Conservation (phyloP, 2,329 filamentous ascomycete species). For the Phyllosticta paracitricarpa region DNA sequence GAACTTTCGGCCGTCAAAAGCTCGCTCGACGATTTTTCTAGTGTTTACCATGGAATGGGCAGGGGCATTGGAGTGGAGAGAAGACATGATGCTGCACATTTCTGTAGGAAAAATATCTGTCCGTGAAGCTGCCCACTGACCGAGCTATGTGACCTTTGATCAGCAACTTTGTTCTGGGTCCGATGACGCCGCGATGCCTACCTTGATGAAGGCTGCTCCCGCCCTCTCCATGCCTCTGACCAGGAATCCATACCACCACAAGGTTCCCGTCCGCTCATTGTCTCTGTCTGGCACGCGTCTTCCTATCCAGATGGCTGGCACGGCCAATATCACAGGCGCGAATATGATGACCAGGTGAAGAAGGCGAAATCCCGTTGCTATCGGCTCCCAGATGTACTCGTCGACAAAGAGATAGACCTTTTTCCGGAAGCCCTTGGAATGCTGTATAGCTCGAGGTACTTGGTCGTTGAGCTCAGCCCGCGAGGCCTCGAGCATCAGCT, state of each 20-base stretch:
- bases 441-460: slow-evolving; percentile 51
- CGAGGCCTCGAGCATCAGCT: slow-evolving; percentile 78
- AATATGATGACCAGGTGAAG: slow-evolving; percentile 81
- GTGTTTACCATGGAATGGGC: slow-evolving; percentile 78
- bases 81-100: slow-evolving; percentile 88
- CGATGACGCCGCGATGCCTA: slow-evolving; percentile 24
- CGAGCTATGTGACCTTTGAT: slow-evolving; percentile 49
- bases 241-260: slow-evolving; percentile 92
- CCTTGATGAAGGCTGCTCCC: slow-evolving; percentile 95
- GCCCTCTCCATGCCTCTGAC: slow-evolving; percentile 85
- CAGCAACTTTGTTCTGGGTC: neutral
- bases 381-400: slow-evolving; percentile 64
- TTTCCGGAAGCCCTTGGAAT: slow-evolving; percentile 49
- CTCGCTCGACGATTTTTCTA: slow-evolving; percentile 65
- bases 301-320: slow-evolving; percentile 77
- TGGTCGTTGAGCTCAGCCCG: slow-evolving; percentile 64
- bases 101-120: slow-evolving; percentile 92
- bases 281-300: slow-evolving; percentile 51
- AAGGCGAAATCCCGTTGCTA: slow-evolving; percentile 81
- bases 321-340: slow-evolving; percentile 71
- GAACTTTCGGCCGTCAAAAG: slow-evolving; percentile 71
- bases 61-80: slow-evolving; percentile 86
- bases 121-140: slow-evolving; percentile 95
- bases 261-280: slow-evolving; percentile 66
- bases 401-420: slow-evolving; percentile 59